These are phyloP conservation scores for Leucaena leucocephala DNA, from an alignment of 306 rosid species.

Conservation along the genomic window DNA sequence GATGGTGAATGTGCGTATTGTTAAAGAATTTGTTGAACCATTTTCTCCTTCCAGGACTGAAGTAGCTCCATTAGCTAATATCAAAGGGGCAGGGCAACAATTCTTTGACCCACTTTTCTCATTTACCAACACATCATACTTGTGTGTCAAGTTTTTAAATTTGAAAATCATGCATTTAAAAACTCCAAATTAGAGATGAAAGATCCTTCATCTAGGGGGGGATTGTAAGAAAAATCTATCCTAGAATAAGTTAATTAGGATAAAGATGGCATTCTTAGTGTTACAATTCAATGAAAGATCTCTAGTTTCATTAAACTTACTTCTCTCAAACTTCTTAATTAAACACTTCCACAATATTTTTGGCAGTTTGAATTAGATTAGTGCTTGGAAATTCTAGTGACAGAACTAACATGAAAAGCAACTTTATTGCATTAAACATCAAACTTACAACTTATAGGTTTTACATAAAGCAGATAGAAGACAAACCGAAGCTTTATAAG, in stretches of 20 bases:
- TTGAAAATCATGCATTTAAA: not conserved
- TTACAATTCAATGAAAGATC: not conserved
- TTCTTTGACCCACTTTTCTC: not conserved
- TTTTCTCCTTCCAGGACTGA: too few species aligned
- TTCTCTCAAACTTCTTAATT: not conserved
- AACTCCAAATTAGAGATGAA: not conserved
- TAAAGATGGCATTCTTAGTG: not conserved
- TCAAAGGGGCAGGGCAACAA: not conserved
- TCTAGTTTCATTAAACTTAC: not conserved
- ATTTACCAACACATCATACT: not conserved
- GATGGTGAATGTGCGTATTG: too few species aligned
- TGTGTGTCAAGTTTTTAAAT: not conserved
- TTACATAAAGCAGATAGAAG: not conserved
- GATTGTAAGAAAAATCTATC: not conserved
- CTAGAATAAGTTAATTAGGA: not conserved
- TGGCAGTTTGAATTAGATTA: not conserved
- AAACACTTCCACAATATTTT: not conserved
- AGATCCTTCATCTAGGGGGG: not conserved
- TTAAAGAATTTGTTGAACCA: too few species aligned
- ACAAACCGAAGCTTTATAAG: conserved; percentile 6
- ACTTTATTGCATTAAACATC: conserved; percentile 22
- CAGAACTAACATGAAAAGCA: not conserved
- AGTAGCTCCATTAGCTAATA: not conserved
- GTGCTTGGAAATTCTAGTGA: not conserved
- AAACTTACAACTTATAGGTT: not conserved